Percentiles rank a stretch among this genome's conserved stretches.
These are phyloP conservation scores for Diophrys sp. DNA, from an alignment of 73 alveolate species.

Conservation along the genomic window DNA sequence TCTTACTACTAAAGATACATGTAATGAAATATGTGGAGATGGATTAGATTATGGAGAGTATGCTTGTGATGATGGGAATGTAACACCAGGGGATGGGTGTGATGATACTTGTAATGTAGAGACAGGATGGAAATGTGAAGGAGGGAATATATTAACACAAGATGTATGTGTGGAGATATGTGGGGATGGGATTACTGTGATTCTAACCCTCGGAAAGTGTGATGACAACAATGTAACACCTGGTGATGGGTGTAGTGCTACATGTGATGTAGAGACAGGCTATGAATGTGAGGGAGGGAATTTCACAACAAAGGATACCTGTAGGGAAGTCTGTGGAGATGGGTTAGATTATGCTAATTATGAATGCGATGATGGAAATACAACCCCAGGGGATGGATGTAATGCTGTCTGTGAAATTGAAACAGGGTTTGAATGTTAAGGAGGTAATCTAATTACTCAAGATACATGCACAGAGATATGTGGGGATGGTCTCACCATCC, in stretches of 20 bases:
- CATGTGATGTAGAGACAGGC: constrained; percentile 16
- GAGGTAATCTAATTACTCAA: constrained; percentile 4
- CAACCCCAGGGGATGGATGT: constrained; percentile 7
- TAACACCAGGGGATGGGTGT: too few relatives aligned
- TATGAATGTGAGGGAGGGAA: constrained; percentile 15
- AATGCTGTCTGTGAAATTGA: not conserved
- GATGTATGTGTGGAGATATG: too few relatives aligned
- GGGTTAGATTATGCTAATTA: constrained; percentile 1
- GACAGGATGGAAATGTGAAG: too few relatives aligned
- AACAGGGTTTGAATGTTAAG: constrained; percentile 13
- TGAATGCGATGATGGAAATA: constrained; percentile 6
- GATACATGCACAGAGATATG: constrained; percentile 23
- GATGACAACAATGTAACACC: constrained; percentile 14
- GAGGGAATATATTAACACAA: too few relatives aligned
- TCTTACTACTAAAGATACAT: too few relatives aligned
- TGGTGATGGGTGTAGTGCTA: constrained; percentile 28
- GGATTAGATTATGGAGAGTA: too few relatives aligned
- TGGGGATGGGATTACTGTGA: too few relatives aligned
- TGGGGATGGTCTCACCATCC: constrained; percentile 16
- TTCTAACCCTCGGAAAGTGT: too few relatives aligned
- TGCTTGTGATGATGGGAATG: too few relatives aligned
- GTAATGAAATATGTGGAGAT: too few relatives aligned
- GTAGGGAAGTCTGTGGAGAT: constrained; percentile 24
- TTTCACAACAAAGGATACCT: constrained; percentile 4
- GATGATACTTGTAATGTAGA: too few relatives aligned